Base-by-base conservation (phyloP, 176 grass and related monocot species). In the Phoenix dactylifera region DNA sequence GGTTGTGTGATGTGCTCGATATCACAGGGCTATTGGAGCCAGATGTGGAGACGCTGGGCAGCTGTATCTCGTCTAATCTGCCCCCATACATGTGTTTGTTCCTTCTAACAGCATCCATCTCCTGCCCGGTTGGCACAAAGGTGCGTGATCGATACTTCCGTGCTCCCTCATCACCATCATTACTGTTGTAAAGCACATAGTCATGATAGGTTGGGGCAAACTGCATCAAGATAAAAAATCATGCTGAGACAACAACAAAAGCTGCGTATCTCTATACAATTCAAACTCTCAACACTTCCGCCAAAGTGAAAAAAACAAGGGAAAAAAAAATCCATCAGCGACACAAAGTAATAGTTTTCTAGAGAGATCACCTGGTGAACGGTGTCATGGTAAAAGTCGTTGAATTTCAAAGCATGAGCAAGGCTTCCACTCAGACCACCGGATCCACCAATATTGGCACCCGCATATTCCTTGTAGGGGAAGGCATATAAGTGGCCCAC, bases 391-490 rank as follows among this genome's bases (percentile, higher is more conserved):
- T 95, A 95, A 74, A 95, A 95, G 71, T 89, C 79, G 32, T 80
- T 89, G 59, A 95, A 86, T 62, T 95, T 86, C 55, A 95, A 54
- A 28, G 82, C 79, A 16, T 89, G 85, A 48, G 80, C 58, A 59
- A 95, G 85, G 63, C 64, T 89, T 80, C 73, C 82, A n/a, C 73
- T 83, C 39, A 95, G 80, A 50, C 82, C 85, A 52, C 82, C 73
- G 16, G 65, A 86, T 57, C 67, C 72, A 25, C 70, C 76, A 66
- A 84, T 49, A 56, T 92, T 89, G 10, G 87, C 72, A 73, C 93
- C 93, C n/a, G 81, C 79, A 81, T 98, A 98, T 52, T 98, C 93
- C 60, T 98, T 98, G 81, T 89, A 86, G 14, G 93, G 93, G 71
- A 92, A 92, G 22, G 84, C 93, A 68, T 92, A 85, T 15, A 85